phyloP scores from a whole-genome alignment of 1,139 yeast genomes.

The Scheffersomyces stambukii region DNA sequence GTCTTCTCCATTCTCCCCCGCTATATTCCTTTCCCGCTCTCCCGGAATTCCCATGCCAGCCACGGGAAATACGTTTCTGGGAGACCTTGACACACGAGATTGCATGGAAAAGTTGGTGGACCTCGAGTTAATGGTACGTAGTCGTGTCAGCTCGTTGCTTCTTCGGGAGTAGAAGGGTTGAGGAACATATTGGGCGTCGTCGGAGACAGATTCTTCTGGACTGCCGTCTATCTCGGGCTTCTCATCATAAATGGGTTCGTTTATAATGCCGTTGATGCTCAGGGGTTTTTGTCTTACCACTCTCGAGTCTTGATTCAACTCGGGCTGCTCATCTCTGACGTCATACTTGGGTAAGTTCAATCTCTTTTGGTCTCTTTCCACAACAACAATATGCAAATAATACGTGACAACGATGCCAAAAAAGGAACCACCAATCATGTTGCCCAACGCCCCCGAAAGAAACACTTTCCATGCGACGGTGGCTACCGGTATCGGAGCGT shows the following conservation, averaged over 20 bases:
- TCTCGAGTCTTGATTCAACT: conserved; percentile 68
- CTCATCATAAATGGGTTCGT: conserved; percentile 5
- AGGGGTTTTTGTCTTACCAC: conserved; percentile 48
- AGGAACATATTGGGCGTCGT: no score
- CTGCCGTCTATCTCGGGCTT: conserved; percentile 8
- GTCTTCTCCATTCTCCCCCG: conserved; percentile 24
- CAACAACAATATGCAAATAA: conserved; percentile 65
- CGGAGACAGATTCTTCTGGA: conserved; percentile 3
- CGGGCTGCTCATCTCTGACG: conserved; percentile 75
- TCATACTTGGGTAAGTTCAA: conserved; percentile 64
- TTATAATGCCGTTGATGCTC: conserved; percentile 10
- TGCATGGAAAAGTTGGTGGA: conserved; percentile 2
- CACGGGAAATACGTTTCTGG: conserved; percentile 75
- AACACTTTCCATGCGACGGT: conserved; percentile 67
- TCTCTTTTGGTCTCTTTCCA: conserved; percentile 59
- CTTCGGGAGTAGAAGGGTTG: conserved; percentile 9
- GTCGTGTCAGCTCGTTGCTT: conserved; percentile 1
- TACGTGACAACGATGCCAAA: conserved; percentile 63
- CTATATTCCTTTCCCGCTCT: conserved; percentile 53
- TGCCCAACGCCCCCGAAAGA: conserved; percentile 66
- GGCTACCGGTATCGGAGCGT: conserved; percentile 59
- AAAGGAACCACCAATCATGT: conserved; percentile 64
- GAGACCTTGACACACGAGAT: conserved; percentile 32
- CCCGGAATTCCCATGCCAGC: conserved; percentile 69
- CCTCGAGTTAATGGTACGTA: conserved; percentile 6